These are phyloP conservation scores for Oxyria digyna DNA, from an alignment of 148 eudicot genomes.

Conservation along the genomic window DNA sequence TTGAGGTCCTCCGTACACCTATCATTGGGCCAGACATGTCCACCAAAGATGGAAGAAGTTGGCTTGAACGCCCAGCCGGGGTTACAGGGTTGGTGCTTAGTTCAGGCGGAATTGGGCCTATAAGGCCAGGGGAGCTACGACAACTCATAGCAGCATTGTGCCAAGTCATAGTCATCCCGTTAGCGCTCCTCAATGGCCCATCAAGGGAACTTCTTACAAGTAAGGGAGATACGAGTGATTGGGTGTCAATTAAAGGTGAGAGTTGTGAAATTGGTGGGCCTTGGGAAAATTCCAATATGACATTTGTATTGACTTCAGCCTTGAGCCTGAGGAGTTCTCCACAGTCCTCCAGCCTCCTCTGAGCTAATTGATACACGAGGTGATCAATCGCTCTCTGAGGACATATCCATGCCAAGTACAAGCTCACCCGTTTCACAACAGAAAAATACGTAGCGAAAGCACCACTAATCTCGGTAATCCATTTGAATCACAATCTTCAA, in stretches of 20 bases:
- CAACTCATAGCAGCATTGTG: conserved; percentile 66
- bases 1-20: conserved; percentile 90
- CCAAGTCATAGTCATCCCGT: conserved; percentile 91
- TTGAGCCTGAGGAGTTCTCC: conserved; percentile 68
- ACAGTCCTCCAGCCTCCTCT: conserved; percentile 81
- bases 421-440: conserved; percentile 90
- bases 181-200: conserved; percentile 68
- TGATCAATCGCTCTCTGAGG: conserved; percentile 96
- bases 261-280: conserved; percentile 54
- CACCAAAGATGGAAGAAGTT: conserved; percentile 70
- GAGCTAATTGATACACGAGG: conserved; percentile 84
- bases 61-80: conserved; percentile 77
- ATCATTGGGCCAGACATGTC: conserved; percentile 96
- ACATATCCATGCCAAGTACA: conserved; percentile 92
- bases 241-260: conserved; percentile 54
- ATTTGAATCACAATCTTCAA: conserved; percentile 97
- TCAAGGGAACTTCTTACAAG: conserved; percentile 92
- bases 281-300: conserved; percentile 79
- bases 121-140: conserved; percentile 87
- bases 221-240: conserved; percentile 94
- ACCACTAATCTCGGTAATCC: conserved; percentile 95
- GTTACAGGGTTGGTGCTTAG: conserved; percentile 50
- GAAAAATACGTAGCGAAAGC: conserved; percentile 96
- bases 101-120: conserved; percentile 85
- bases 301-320: conserved; percentile 46